phyloP scores from a whole-genome alignment of 225 moss, liverwort and hornwort species.

The Rhytidiadelphus loreus region DNA sequence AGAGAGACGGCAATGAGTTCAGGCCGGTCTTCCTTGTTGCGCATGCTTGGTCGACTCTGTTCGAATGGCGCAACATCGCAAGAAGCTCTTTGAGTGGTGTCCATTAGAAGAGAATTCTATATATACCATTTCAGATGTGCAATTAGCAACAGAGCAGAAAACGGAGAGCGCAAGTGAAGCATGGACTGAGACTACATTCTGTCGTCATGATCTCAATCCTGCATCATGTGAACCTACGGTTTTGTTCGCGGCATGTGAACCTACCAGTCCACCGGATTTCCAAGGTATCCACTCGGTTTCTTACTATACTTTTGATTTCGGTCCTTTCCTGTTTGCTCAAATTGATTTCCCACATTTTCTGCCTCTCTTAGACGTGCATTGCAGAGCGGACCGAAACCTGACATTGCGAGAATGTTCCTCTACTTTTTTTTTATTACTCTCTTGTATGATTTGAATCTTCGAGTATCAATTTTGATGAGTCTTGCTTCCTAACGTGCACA shows the following conservation, averaged over 20 bases:
- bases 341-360: background rate
- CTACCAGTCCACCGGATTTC: background rate
- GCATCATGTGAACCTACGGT: background rate
- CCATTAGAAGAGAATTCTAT: background rate
- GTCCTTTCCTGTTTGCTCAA: background rate
- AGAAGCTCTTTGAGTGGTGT: background rate
- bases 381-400: slow-evolving; percentile 50
- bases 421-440: background rate
- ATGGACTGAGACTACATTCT: background rate
- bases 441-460: background rate
- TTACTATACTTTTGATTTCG: background rate
- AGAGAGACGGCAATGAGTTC: background rate
- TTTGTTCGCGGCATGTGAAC: background rate
- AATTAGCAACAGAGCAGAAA: background rate
- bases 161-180: background rate
- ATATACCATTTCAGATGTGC: background rate
- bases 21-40: background rate
- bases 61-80: background rate
- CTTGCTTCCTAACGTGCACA: background rate
- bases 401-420: background rate
- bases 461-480: background rate
- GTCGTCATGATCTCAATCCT: background rate
- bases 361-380: slow-evolving; percentile 48
- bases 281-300: background rate
- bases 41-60: background rate